phyloP scores from a whole-genome alignment of 352 stramenopile genomes.

The Globisporangium iwayamae region DNA sequence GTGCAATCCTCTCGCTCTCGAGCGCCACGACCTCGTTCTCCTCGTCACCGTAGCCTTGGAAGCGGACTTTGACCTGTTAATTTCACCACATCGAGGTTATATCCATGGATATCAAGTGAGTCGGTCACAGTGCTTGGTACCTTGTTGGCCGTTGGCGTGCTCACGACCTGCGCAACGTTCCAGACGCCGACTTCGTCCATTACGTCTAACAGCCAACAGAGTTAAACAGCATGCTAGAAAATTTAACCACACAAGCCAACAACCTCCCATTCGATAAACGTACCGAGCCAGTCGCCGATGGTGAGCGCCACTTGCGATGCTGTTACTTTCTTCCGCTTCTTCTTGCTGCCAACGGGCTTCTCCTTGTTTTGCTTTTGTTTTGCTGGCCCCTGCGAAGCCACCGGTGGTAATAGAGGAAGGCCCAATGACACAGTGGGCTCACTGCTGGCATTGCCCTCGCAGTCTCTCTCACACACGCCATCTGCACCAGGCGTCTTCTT shows the following conservation, averaged over 20 bases:
- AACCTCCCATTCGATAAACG: not conserved
- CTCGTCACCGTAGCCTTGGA: constrained; percentile 45
- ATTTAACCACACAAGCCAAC: not conserved
- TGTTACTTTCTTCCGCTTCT: not conserved
- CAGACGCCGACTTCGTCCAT: constrained; percentile 13
- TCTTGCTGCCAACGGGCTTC: not conserved
- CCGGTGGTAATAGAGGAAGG: not conserved
- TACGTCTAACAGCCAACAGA: constrained; percentile 2
- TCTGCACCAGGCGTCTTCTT: not conserved
- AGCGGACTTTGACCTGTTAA: constrained; percentile 29
- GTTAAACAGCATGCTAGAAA: not conserved
- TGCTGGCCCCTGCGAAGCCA: not conserved
- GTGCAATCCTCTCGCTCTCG: constrained; percentile 49
- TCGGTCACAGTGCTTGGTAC: not conserved
- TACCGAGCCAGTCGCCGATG: constrained; percentile 14
- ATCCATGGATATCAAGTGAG: not conserved
- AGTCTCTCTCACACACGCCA: too few species aligned
- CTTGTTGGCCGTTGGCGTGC: not conserved
- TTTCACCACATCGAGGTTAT: not conserved
- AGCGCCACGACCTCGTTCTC: constrained; percentile 54
- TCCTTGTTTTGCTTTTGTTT: not conserved
- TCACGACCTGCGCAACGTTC: constrained; percentile 10
- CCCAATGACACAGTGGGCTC: not conserved
- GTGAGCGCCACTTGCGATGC: constrained; percentile 4
- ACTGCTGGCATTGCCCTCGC: too few species aligned